A percentile compares a stretch with the other conserved stretches of the same genome.
Evolutionary conservation across 225 moss, liverwort and hornwort genomes (phyloP).

Genomic region (Climacium dendroides): DNA sequence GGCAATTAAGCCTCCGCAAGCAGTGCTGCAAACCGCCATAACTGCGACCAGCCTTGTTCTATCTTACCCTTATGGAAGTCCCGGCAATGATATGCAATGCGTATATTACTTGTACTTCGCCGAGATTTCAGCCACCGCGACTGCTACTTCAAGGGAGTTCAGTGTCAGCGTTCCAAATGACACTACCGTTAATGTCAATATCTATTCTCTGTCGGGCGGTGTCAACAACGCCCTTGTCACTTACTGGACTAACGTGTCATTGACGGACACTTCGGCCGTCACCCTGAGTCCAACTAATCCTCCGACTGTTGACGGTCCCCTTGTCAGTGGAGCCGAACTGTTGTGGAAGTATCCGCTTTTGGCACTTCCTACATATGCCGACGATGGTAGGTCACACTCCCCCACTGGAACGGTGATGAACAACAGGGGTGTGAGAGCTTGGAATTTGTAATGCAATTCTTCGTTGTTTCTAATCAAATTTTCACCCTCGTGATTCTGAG

Average conservation of each 20-base stretch:
- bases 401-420: background rate
- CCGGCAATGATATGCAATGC: accelerated
- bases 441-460: background rate
- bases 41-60: background rate
- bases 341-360: accelerated
- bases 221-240: background rate
- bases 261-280: background rate
- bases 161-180: background rate
- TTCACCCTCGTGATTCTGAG: background rate
- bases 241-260: background rate
- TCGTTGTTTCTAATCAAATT: background rate
- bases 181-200: accelerated
- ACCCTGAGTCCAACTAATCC: background rate
- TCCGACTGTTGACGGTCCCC: background rate
- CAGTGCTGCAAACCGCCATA: slow-evolving; percentile 23
- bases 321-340: background rate
- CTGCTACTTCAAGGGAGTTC: background rate
- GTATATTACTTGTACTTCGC: background rate
- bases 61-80: background rate
- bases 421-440: background rate
- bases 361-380: background rate
- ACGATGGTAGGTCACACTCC: background rate
- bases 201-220: background rate
- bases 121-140: background rate
- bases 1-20: background rate